phyloP scores from a whole-genome alignment of 176 grass and related monocot genomes.

The Oryza meridionalis region DNA sequence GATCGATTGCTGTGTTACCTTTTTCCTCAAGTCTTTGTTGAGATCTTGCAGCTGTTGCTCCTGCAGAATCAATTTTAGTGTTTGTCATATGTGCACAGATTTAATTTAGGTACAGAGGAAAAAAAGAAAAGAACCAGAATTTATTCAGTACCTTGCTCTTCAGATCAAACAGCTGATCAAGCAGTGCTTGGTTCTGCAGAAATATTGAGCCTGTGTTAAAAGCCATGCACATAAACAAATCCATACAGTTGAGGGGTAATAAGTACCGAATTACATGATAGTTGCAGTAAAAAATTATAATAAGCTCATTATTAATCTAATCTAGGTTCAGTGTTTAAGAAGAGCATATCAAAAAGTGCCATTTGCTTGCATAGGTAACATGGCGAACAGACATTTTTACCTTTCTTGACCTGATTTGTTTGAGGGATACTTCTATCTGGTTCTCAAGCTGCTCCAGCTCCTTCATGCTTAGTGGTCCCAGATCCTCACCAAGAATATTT shows the following conservation, averaged over 20 bases:
- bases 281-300: not conserved
- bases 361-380: not conserved
- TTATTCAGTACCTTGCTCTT: constrained; percentile 69
- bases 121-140: not conserved
- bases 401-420: constrained; percentile 75
- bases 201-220: constrained; percentile 21
- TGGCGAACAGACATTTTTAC: constrained; percentile 35
- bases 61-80: constrained; percentile 39
- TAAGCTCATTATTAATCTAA: no score
- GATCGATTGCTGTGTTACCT: constrained; percentile 47
- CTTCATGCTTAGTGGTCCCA: constrained; percentile 68
- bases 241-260: not conserved
- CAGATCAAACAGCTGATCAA: constrained; percentile 81
- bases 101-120: constrained; percentile 10
- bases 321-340: not conserved
- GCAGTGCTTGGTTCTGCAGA: constrained; percentile 67
- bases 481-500: constrained; percentile 90
- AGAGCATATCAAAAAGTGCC: not conserved
- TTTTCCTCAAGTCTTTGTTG: constrained; percentile 74
- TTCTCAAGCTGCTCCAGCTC: constrained; percentile 85
- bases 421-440: constrained; percentile 73
- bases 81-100: not conserved
- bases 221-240: not conserved
- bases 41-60: constrained; percentile 68
- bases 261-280: not conserved